Base-by-base conservation (phyloP, 805 yeast genomes). In the Zygosaccharomyces lentus region DNA sequence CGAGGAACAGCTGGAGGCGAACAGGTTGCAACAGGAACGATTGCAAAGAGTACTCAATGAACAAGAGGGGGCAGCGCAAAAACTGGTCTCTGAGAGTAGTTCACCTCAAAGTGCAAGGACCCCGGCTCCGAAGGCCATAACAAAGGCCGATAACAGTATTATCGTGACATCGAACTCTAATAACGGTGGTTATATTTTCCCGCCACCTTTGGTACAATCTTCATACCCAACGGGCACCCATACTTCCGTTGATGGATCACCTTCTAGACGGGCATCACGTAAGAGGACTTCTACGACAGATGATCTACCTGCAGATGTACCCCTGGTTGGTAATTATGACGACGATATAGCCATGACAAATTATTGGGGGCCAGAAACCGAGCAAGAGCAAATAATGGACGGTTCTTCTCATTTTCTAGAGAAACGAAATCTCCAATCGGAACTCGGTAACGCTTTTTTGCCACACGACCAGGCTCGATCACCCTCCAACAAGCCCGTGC, bases 161-260 rank as follows among this genome's bases (percentile, higher is more conserved):
- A 60, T 62, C 31, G 45, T 64, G 6, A 64, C 68, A 1, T 54
- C 62, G 9, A 64, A 65, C 44, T 58, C 62, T n/a, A 52, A 54
- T 10, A 50, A 47, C 30, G 69, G 67, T 9, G 55, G 51, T n/a
- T 65, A 62, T 46, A 59, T 61, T 42, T 65, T 65, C 39, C 69
- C 69, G n/a, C 65, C 67, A 7, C 64, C 64, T 43, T 37, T 50
- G 46, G 52, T 27, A 32, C 25, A 34, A 16, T 31, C 41, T 8
- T 12, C 41, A 16, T 55, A 56, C 7, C 56, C 54, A 9, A 54
- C 64, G 2, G 43, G 48, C 4, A 50, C 64, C n/a, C 54, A 48
- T 34, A 52, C 58, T 0, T 57, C 65, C 2, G 45, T 60, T 29
- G 58, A 55, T 41, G 66, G 65, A 6, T 61, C 65, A 40, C 52